phyloP scores from a whole-genome alignment of 139 green algal species.

The Coelastrella sp. region DNA sequence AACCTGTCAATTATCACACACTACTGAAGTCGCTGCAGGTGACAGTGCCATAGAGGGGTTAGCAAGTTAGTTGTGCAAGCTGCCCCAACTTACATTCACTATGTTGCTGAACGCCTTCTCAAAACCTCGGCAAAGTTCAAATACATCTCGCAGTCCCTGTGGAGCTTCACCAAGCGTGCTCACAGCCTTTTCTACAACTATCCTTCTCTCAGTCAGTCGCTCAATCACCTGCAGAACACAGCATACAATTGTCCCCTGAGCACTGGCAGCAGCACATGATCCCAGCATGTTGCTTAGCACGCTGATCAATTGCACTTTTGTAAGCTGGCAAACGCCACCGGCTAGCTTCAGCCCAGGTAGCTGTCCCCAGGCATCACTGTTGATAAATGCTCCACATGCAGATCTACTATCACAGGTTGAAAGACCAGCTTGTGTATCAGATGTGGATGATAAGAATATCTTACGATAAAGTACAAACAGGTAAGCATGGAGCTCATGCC shows the following conservation, averaged over 20 bases:
- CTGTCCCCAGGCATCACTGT: not conserved
- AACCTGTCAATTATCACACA: not conserved
- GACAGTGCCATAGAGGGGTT: not conserved
- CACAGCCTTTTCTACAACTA: conserved; percentile 83
- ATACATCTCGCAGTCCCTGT: conserved; percentile 81
- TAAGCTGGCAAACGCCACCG: not conserved
- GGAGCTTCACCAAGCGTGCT: conserved; percentile 76
- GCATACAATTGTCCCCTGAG: not conserved
- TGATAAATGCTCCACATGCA: no score
- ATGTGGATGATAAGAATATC: no score
- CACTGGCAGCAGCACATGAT: not conserved
- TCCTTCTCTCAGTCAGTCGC: conserved; percentile 71
- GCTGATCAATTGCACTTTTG: not conserved
- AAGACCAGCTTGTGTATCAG: not conserved
- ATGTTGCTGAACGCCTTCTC: conserved; percentile 83
- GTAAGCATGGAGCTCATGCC: not conserved
- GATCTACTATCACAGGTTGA: not conserved
- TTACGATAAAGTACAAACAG: not conserved
- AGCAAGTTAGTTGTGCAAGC: no score
- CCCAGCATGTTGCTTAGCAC: not conserved
- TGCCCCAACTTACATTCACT: conserved; percentile 68
- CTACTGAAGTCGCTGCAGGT: not conserved
- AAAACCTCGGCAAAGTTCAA: conserved; percentile 91
- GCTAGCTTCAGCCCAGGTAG: not conserved
- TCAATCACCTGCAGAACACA: conserved; percentile 64